Conservation (phyloP, 345 rosid species). For the Eucalyptus guilfoylei region DNA sequence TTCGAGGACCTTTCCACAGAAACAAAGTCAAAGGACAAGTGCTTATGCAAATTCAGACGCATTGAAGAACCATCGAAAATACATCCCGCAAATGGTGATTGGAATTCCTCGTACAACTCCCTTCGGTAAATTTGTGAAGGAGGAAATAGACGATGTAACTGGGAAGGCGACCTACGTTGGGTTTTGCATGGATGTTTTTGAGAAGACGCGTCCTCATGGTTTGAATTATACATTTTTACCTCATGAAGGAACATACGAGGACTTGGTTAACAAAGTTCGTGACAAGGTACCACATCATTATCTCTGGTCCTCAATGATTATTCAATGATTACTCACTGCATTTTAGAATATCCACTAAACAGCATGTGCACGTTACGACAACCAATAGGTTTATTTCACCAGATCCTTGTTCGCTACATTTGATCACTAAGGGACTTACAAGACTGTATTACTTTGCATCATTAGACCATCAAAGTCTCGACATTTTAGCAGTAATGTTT, state of each 20-base stretch:
- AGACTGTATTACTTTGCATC: not conserved
- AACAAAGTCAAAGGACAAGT: not conserved
- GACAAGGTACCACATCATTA: conserved; percentile 20
- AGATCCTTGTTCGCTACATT: not conserved
- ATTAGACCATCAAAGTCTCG: not conserved
- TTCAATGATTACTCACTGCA: not conserved
- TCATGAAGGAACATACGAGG: conserved; percentile 17
- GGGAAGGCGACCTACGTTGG: conserved; percentile 4
- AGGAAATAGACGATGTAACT: not conserved
- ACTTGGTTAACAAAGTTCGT: conserved; percentile 14
- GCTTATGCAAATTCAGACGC: not conserved
- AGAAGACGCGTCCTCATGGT: conserved; percentile 1
- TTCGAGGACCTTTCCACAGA: not conserved
- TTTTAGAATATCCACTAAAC: not conserved
- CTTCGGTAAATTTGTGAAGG: conserved; percentile 24
- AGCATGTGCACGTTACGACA: not conserved
- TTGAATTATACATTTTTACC: conserved; percentile 10
- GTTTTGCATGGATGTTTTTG: conserved; percentile 36
- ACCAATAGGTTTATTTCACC: not conserved
- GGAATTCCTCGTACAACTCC: conserved; percentile 27
- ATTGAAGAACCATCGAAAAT: conserved; percentile 27
- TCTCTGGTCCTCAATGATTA: not conserved
- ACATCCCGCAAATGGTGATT: conserved; percentile 5
- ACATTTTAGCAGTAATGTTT: not conserved
- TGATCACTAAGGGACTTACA: not conserved